A percentile compares a stretch with the other conserved stretches of the same genome.
Evolutionary conservation across 176 grass and related monocot species (phyloP).

Genomic region (Juncus effusus): DNA sequence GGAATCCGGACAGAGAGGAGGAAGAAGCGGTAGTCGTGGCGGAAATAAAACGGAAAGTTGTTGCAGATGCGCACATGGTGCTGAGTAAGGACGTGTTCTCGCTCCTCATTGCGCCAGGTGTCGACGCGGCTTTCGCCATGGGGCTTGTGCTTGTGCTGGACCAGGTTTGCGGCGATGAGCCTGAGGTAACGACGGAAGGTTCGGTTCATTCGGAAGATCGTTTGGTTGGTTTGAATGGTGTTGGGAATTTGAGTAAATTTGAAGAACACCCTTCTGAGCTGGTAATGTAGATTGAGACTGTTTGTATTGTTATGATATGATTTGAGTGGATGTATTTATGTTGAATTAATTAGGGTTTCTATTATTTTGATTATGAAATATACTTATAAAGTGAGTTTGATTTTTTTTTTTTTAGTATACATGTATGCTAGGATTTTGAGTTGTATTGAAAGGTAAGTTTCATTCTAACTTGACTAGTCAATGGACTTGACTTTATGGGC

Average conservation of each 20-base stretch:
- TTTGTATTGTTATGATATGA: background rate
- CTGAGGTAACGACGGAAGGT: conserved; percentile 32
- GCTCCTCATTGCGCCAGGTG: conserved; percentile 52
- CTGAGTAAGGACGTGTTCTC: conserved; percentile 77
- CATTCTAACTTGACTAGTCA: no score
- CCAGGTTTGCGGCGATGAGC: conserved; percentile 52
- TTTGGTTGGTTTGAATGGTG: conserved; percentile 18
- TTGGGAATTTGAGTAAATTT: background rate
- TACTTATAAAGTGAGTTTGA: no score
- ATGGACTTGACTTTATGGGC: no score
- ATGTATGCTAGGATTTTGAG: no score
- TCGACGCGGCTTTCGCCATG: conserved; percentile 84
- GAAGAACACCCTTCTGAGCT: background rate
- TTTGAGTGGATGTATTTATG: background rate
- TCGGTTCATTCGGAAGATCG: conserved; percentile 25
- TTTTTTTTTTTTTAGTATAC: no score
- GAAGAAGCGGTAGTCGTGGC: conserved; percentile 45
- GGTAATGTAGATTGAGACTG: background rate
- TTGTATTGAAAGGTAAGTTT: no score
- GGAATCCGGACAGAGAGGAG: background rate
- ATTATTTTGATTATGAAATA: no score
- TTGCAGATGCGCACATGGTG: conserved; percentile 60
- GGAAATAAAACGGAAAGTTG: conserved; percentile 79
- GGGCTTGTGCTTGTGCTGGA: conserved; percentile 85
- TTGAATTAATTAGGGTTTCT: background rate